Conservation (phyloP, 495 filamentous ascomycete species). For the Penicillium turbatum region DNA sequence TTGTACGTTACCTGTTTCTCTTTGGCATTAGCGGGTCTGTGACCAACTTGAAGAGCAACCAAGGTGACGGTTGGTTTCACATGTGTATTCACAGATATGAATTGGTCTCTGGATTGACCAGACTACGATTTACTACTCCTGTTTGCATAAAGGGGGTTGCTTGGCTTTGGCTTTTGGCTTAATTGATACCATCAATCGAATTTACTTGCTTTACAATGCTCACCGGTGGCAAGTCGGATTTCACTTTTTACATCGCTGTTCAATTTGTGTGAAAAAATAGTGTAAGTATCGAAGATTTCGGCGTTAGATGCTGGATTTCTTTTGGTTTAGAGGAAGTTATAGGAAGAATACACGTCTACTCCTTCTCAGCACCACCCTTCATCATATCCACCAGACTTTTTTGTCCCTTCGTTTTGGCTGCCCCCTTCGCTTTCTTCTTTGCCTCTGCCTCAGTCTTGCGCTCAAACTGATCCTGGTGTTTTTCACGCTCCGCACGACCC, state of each 20-base stretch:
- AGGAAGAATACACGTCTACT: neutral
- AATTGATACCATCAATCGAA: slow-evolving; percentile 28
- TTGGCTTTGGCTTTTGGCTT: slow-evolving; percentile 19
- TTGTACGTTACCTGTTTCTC: slow-evolving; percentile 4
- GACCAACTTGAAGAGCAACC: neutral
- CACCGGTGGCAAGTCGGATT: too few species aligned
- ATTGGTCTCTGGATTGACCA: slow-evolving; percentile 4
- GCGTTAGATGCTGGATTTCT: too few species aligned
- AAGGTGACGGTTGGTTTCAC: neutral
- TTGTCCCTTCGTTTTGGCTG: slow-evolving; percentile 32
- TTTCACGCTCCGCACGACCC: slow-evolving; percentile 65
- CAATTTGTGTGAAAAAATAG: neutral
- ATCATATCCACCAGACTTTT: slow-evolving; percentile 45
- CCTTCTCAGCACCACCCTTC: slow-evolving; percentile 16
- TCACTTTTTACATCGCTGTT: too few species aligned
- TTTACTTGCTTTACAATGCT: slow-evolving; percentile 3
- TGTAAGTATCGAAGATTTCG: too few species aligned
- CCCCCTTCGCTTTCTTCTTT: slow-evolving; percentile 47
- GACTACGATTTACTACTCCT: slow-evolving; percentile 9
- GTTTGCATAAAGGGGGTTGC: slow-evolving; percentile 20
- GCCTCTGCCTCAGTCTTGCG: slow-evolving; percentile 59
- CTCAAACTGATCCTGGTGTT: slow-evolving; percentile 71
- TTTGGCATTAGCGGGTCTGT: slow-evolving; percentile 11
- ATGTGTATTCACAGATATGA: slow-evolving; percentile 7
- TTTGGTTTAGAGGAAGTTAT: neutral